Evolutionary conservation across 768 basidiomycete species (phyloP).

Genomic region (Strobilomyces dryophilus): DNA sequence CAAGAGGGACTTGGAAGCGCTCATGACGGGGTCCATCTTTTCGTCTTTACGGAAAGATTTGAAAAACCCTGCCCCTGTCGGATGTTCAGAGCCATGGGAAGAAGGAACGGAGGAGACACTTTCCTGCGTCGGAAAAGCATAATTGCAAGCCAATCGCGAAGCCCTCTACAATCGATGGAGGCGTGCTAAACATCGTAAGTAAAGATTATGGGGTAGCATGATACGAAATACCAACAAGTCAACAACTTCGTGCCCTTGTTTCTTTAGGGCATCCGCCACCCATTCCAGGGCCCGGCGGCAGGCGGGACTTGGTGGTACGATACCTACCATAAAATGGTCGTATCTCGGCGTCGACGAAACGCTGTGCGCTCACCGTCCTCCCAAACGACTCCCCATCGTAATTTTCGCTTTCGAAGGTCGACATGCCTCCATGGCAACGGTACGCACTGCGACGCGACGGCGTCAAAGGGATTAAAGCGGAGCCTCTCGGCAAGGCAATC

Average conservation of each 20-base stretch:
- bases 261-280: constrained; percentile 31
- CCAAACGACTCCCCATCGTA: constrained; percentile 40
- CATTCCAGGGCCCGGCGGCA: constrained; percentile 35
- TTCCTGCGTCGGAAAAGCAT: constrained; percentile 55
- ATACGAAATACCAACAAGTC: constrained; percentile 31
- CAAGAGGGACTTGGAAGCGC: constrained; percentile 20
- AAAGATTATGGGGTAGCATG: neutral
- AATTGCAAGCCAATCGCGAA: constrained; percentile 51
- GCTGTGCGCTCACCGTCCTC: constrained; percentile 34
- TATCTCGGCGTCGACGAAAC: neutral
- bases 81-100: neutral
- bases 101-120: neutral
- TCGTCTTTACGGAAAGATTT: constrained; percentile 32
- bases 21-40: constrained; percentile 31
- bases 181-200: constrained; percentile 23
- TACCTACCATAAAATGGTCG: constrained; percentile 20
- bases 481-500: neutral
- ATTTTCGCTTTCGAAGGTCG: constrained; percentile 31
- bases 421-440: constrained; percentile 40
- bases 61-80: constrained; percentile 43
- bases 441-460: constrained; percentile 31
- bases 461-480: neutral
- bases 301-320: constrained; percentile 38
- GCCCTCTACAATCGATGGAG: constrained; percentile 50
- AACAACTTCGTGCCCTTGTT: constrained; percentile 38